Conservation (phyloP, 352 stramenopile genomes). For the Elongisporangium undulatum region DNA sequence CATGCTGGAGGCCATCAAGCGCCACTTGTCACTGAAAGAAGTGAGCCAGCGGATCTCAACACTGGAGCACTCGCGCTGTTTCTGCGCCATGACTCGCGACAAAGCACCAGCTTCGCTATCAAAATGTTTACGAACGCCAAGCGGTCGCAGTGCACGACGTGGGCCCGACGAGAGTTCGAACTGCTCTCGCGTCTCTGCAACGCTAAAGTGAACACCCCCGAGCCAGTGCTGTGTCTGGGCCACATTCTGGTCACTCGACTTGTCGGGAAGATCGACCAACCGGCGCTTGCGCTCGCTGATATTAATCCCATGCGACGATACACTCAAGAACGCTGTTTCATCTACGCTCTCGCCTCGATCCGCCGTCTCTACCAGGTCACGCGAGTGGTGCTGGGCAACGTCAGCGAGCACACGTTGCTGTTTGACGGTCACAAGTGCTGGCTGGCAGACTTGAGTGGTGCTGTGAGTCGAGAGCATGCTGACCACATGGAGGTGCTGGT, state of each 20-base stretch:
- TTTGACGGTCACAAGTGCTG: constrained; percentile 49
- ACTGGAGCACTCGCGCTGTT: constrained; percentile 39
- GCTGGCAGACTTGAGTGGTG: constrained; percentile 86
- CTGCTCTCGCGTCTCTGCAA: constrained; percentile 25
- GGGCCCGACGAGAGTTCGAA: constrained; percentile 44
- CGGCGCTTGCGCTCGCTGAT: constrained; percentile 35
- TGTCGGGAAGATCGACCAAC: constrained; percentile 28
- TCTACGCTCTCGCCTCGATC: constrained; percentile 32
- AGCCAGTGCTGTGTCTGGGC: constrained; percentile 33
- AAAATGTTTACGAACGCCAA: constrained; percentile 56
- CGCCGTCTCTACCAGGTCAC: constrained; percentile 48
- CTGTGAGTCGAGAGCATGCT: constrained; percentile 57
- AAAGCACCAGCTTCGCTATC: constrained; percentile 29
- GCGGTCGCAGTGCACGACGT: constrained; percentile 47
- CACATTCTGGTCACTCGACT: constrained; percentile 55
- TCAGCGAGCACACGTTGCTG: constrained; percentile 65
- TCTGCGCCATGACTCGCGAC: constrained; percentile 33
- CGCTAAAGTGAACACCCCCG: constrained; percentile 24
- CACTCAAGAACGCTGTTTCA: constrained; percentile 30
- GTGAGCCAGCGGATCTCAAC: constrained; percentile 42
- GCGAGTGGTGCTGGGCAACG: constrained; percentile 43
- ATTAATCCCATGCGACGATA: constrained; percentile 35
- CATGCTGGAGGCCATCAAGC: constrained; percentile 44
- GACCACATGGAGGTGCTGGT: constrained; percentile 46
- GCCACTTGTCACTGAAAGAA: constrained; percentile 23